Evolutionary conservation across 441 rosid genomes (phyloP), one percentile per base, ranked within the genome.

Genomic region (Rhodomyrtus psidioides): DNA sequence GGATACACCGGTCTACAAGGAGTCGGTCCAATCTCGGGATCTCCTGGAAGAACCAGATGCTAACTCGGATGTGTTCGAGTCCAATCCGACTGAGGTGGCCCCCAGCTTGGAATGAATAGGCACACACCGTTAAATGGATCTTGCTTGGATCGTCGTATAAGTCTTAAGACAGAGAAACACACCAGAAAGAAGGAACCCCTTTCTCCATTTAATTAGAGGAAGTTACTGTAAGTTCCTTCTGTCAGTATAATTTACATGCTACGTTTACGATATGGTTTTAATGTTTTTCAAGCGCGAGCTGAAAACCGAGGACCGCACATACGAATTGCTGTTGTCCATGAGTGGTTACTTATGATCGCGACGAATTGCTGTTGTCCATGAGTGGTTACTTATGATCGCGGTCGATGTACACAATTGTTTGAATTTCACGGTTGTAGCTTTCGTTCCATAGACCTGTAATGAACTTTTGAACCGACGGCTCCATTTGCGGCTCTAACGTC

Each of bases 81-180:
- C 98, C 56, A 96, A 96, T 85, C 99, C 98, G 24, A 95, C 98
- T 15, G 99, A 97, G 91, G 97, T 94, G 88, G 98, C 98, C 4
- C 98, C 98, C 83, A 93, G 96, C 90, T 92, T 94, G 94, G 97
- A 97, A 53, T 97, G 79, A 70, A 39, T 70, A 21, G 79, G 79
- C 79, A 70, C 79, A 34, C 49, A 21, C 49, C 15, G 23, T 70
- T 19, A 26, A 34, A 70, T 34, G 49, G n/a, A 70, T 70, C 79
- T 70, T 39, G 79, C 23, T 23, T 10, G 79, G 79, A 34, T 21
- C 16, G 23, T 34, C 15, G 12, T 34, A 21, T 70, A 21, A 70
- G 79, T 21, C 46, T 34, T 39, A 21, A 21, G 49, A 10, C 79
- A 34, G 49, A 23, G 49, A 34, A 70, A 70, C 79, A 70, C 5